Conservation (phyloP, 257 asterid species). For the Datura wrightii region DNA sequence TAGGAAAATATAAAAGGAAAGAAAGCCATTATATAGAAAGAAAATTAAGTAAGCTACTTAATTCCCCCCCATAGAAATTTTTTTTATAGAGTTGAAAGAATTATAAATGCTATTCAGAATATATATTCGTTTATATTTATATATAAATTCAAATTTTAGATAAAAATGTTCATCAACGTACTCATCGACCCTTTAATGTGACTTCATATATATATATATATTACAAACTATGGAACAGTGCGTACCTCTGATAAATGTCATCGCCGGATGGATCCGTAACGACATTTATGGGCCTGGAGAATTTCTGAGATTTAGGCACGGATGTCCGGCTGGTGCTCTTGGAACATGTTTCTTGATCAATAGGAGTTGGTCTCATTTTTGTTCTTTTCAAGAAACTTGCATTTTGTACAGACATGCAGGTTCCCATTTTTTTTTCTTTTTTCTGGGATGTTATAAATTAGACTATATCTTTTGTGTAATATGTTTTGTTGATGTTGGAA, state of each 20-base stretch:
- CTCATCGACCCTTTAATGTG: background rate
- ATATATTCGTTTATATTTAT: background rate
- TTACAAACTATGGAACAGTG: slow-evolving; percentile 18
- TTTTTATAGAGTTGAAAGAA: background rate
- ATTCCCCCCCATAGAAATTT: background rate
- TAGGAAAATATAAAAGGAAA: background rate
- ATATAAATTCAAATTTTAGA: background rate
- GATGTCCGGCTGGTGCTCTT: slow-evolving; percentile 33
- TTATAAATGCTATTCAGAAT: background rate
- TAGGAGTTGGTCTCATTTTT: slow-evolving; percentile 18
- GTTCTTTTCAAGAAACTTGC: slow-evolving; percentile 43
- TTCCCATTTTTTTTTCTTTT: slow-evolving; percentile 55
- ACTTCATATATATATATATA: background rate
- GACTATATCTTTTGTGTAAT: background rate
- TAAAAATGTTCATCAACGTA: background rate
- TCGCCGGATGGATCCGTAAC: slow-evolving; percentile 53
- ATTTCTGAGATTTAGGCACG: slow-evolving; percentile 29
- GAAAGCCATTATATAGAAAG: background rate
- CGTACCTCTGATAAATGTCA: slow-evolving; percentile 48
- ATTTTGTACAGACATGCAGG: slow-evolving; percentile 70
- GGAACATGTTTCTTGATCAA: slow-evolving; percentile 33
- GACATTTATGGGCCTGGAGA: slow-evolving; percentile 57
- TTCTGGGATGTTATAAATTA: slow-evolving; percentile 37
- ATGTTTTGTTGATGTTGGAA: background rate
- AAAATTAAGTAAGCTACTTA: background rate